Evolutionary conservation across 1,284 basidiomycete species (phyloP).

Genomic region (Irpex sp.): DNA sequence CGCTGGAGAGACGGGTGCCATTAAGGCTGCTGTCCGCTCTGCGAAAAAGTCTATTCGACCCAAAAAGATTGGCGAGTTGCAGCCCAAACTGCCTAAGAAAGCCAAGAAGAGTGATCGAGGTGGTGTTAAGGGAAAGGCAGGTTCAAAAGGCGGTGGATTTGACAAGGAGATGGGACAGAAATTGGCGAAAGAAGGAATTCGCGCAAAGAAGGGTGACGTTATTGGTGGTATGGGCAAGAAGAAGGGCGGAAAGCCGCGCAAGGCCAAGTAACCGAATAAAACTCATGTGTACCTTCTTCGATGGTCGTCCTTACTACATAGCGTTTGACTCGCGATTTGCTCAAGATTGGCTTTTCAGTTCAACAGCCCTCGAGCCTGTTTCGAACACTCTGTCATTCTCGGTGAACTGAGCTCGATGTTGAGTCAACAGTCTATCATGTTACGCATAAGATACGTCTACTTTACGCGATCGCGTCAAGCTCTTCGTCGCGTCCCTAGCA

Average conservation of each 20-base stretch:
- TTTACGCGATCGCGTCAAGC: slow-evolving; percentile 1
- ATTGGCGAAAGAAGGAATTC: slow-evolving; percentile 30
- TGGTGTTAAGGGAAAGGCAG: slow-evolving; percentile 14
- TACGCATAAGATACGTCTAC: background rate
- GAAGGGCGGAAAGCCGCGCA: slow-evolving; percentile 37
- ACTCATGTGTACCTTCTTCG: slow-evolving; percentile 1
- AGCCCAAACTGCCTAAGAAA: slow-evolving; percentile 17
- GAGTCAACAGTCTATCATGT: background rate
- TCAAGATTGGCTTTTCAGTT: background rate
- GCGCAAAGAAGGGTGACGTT: slow-evolving; percentile 35
- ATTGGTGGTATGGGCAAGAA: slow-evolving; percentile 50
- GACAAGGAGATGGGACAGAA: slow-evolving; percentile 32
- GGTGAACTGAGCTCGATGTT: background rate
- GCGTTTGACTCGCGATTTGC: background rate
- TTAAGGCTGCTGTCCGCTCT: slow-evolving; percentile 75
- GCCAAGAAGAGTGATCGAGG: slow-evolving; percentile 22
- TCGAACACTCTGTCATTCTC: background rate
- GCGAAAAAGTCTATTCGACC: slow-evolving; percentile 79
- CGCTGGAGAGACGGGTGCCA: slow-evolving; percentile 48
- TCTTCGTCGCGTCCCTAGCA: background rate
- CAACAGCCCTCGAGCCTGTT: background rate
- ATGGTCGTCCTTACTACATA: background rate
- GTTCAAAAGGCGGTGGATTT: slow-evolving; percentile 19
- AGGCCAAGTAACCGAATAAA: slow-evolving; percentile 21
- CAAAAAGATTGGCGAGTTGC: slow-evolving; percentile 44